These are phyloP conservation scores for Scleroderma citrinum DNA, from an alignment of 768 basidiomycete species.

Conservation along the genomic window DNA sequence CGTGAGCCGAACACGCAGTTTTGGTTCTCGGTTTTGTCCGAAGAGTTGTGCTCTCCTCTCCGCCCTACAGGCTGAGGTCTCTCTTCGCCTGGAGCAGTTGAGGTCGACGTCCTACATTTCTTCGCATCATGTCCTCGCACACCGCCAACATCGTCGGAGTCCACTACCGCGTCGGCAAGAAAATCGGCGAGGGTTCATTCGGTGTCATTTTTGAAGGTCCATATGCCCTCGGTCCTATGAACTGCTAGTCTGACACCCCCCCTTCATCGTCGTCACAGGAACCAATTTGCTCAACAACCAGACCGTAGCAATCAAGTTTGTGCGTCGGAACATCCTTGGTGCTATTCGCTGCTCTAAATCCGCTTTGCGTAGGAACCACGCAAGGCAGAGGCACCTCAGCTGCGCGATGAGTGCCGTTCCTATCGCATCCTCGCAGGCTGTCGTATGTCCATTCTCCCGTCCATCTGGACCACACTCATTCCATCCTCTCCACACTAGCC, in stretches of 20 bases:
- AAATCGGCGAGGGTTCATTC: constrained; percentile 98
- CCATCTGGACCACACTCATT: neutral
- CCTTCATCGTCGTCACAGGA: constrained; percentile 41
- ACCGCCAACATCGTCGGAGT: constrained; percentile 82
- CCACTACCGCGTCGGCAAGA: constrained; percentile 98
- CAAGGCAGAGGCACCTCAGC: constrained; percentile 95
- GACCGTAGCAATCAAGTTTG: constrained; percentile 99
- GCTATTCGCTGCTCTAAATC: constrained; percentile 5
- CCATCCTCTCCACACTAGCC: constrained; percentile 40
- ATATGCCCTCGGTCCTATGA: constrained; percentile 24
- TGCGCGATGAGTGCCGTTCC: constrained; percentile 97
- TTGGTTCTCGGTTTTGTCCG: neutral
- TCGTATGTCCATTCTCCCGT: constrained; percentile 48
- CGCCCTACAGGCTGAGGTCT: constrained; percentile 33
- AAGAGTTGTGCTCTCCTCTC: constrained; percentile 43
- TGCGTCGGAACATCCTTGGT: constrained; percentile 40
- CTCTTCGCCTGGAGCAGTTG: neutral
- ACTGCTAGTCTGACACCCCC: neutral
- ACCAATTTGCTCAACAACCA: constrained; percentile 97
- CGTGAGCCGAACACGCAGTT: neutral
- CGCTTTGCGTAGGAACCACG: constrained; percentile 60
- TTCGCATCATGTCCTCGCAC: constrained; percentile 44
- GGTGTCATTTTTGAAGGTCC: constrained; percentile 96
- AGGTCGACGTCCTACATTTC: constrained; percentile 7
- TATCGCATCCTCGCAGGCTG: constrained; percentile 89